phyloP scores from a whole-genome alignment of 768 basidiomycete species.

The Crepidotus variabilis region DNA sequence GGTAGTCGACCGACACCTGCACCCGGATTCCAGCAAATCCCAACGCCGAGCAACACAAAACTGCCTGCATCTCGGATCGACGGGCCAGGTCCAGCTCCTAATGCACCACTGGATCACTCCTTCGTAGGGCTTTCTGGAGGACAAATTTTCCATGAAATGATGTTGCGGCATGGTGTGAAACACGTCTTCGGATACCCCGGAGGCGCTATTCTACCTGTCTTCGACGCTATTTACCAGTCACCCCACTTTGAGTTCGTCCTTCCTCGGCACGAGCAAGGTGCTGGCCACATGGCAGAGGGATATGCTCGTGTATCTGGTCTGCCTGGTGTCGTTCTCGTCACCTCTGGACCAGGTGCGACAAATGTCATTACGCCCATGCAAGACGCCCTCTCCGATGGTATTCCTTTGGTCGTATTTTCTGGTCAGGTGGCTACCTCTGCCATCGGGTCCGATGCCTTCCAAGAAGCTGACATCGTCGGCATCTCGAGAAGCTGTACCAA shows the following conservation, averaged over 20 bases:
- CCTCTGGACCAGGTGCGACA: slow-evolving; percentile 96
- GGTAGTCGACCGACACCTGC: slow-evolving; percentile 59
- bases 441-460: slow-evolving; percentile 99
- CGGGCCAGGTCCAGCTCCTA: slow-evolving; percentile 38
- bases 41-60: slow-evolving; percentile 31
- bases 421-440: slow-evolving; percentile 99
- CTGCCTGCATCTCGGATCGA: slow-evolving; percentile 27
- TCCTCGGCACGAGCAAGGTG: slow-evolving; percentile 96
- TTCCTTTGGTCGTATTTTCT: slow-evolving; percentile 92
- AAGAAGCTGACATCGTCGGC: slow-evolving; percentile 95
- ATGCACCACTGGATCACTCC: slow-evolving; percentile 64
- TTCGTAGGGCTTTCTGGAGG: slow-evolving; percentile 96
- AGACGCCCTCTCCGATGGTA: slow-evolving; percentile 91
- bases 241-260: slow-evolving; percentile 93
- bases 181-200: slow-evolving; percentile 98
- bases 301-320: slow-evolving; percentile 97
- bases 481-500: slow-evolving; percentile 98
- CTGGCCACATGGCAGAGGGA: slow-evolving; percentile 98
- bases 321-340: slow-evolving; percentile 96
- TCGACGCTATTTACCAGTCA: slow-evolving; percentile 98
- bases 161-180: slow-evolving; percentile 94
- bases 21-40: slow-evolving; percentile 46
- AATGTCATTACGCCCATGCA: slow-evolving; percentile 99
- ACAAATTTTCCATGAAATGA: slow-evolving; percentile 99
- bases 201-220: slow-evolving; percentile 98